Conservation (phyloP, 345 rosid species). For the Dimocarpus longan region DNA sequence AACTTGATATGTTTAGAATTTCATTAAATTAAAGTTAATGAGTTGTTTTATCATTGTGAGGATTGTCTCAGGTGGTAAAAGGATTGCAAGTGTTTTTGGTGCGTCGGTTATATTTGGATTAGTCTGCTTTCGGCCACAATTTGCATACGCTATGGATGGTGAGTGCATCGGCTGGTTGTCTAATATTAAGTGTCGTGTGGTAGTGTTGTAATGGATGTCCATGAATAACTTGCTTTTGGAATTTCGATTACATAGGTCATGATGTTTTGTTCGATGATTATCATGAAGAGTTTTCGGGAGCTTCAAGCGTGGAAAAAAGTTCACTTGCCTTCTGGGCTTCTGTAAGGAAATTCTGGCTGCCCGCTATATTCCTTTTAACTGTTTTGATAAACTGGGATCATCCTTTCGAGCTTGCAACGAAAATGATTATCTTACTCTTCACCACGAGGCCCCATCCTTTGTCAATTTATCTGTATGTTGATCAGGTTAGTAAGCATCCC, state of each 20-base stretch:
- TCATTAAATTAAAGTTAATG: too few relatives aligned
- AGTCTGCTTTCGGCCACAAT: conserved; percentile 8
- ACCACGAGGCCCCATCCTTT: conserved; percentile 53
- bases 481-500: conserved; percentile 40
- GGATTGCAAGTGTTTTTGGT: conserved; percentile 29
- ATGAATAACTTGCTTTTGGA: neutral
- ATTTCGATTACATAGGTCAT: conserved; percentile 31
- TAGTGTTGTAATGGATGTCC: neutral
- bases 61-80: conserved; percentile 34
- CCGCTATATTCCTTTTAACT: conserved; percentile 40
- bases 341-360: conserved; percentile 50
- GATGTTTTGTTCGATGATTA: conserved; percentile 35
- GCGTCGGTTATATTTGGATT: conserved; percentile 37
- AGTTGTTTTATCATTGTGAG: neutral
- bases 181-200: neutral
- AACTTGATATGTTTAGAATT: neutral
- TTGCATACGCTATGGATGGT: conserved; percentile 43
- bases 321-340: conserved; percentile 29
- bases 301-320: conserved; percentile 26
- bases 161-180: conserved; percentile 11
- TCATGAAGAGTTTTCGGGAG: conserved; percentile 19
- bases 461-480: conserved; percentile 51
- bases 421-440: conserved; percentile 42
- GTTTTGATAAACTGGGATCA: conserved; percentile 41
- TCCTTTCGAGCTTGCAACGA: conserved; percentile 35